Evolutionary conservation across 2,329 filamentous ascomycete species (phyloP).

Genomic region (Albophoma yamanashiensis): DNA sequence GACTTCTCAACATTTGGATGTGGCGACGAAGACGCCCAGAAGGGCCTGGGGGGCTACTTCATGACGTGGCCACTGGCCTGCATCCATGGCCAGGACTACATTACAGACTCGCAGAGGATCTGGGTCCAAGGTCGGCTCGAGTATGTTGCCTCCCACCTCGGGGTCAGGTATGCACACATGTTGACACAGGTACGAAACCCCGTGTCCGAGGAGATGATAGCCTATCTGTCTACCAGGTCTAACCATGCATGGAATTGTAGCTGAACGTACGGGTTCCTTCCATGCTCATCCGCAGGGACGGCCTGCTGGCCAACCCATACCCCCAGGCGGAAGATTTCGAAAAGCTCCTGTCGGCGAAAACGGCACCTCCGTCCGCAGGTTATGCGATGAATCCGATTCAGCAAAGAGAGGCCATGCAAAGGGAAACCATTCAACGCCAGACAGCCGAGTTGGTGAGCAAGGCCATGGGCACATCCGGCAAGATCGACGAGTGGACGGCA

Average conservation of each 20-base stretch:
- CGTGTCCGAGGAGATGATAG: neutral
- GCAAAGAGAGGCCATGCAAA: constrained; percentile 36
- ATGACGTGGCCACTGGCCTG: constrained; percentile 48
- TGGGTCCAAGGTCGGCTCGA: constrained; percentile 44
- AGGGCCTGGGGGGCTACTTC: constrained; percentile 48
- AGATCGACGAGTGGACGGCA: constrained; percentile 25
- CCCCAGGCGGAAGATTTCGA: constrained; percentile 31
- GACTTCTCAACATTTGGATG: constrained; percentile 36
- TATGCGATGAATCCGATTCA: constrained; percentile 33
- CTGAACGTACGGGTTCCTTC: constrained; percentile 49
- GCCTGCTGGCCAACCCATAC: constrained; percentile 33
- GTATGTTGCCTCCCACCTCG: constrained; percentile 44
- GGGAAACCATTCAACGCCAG: constrained; percentile 30
- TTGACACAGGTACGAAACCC: constrained; percentile 33
- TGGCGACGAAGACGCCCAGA: constrained; percentile 37
- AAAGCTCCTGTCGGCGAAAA: constrained; percentile 30
- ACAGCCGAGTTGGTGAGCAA: constrained; percentile 30
- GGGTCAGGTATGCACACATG: constrained; percentile 47
- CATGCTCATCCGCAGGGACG: constrained; percentile 49
- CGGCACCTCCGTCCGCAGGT: constrained; percentile 21
- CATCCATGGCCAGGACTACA: constrained; percentile 44
- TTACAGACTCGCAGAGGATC: constrained; percentile 44
- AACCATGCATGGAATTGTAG: constrained; percentile 20
- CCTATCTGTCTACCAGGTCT: neutral
- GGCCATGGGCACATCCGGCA: constrained; percentile 23